Evolutionary conservation across 2,329 filamentous ascomycete genomes (phyloP).

Genomic region (Aspergillus proliferans): DNA sequence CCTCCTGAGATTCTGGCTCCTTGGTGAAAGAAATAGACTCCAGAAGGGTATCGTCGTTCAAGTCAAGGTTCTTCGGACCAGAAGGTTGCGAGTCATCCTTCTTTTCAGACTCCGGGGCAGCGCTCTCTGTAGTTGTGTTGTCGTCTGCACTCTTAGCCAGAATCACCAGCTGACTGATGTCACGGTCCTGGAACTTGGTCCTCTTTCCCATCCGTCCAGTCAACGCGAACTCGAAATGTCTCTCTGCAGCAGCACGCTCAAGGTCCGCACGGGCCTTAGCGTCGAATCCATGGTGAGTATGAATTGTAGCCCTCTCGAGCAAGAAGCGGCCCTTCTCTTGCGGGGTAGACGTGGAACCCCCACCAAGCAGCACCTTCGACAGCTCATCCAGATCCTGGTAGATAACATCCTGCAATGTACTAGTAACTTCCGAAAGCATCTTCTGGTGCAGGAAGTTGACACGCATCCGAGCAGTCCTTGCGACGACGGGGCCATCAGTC

Average conservation of each 20-base stretch:
- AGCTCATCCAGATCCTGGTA: conserved; percentile 52
- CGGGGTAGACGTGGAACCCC: conserved; percentile 19
- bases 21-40: conserved; percentile 77
- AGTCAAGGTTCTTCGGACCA: conserved; percentile 62
- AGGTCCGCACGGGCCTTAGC: conserved; percentile 67
- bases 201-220: conserved; percentile 76
- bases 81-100: conserved; percentile 24
- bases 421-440: conserved; percentile 57
- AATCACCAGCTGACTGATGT: conserved; percentile 79
- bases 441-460: conserved; percentile 68
- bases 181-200: conserved; percentile 39
- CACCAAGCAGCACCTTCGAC: conserved; percentile 36
- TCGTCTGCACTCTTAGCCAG: conserved; percentile 66
- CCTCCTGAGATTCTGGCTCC: conserved; percentile 36
- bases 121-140: conserved; percentile 7
- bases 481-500: conserved; percentile 32
- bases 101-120: conserved; percentile 5
- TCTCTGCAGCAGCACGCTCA: conserved; percentile 57
- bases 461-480: conserved; percentile 61
- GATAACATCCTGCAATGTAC: conserved; percentile 54
- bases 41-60: conserved; percentile 90
- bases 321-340: conserved; percentile 63
- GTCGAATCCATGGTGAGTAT: conserved; percentile 78
- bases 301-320: conserved; percentile 74
- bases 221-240: conserved; percentile 72